Evolutionary conservation across 1,284 basidiomycete genomes (phyloP), one percentile per base, ranked within the genome.

Genomic region (Vanrija sp.): DNA sequence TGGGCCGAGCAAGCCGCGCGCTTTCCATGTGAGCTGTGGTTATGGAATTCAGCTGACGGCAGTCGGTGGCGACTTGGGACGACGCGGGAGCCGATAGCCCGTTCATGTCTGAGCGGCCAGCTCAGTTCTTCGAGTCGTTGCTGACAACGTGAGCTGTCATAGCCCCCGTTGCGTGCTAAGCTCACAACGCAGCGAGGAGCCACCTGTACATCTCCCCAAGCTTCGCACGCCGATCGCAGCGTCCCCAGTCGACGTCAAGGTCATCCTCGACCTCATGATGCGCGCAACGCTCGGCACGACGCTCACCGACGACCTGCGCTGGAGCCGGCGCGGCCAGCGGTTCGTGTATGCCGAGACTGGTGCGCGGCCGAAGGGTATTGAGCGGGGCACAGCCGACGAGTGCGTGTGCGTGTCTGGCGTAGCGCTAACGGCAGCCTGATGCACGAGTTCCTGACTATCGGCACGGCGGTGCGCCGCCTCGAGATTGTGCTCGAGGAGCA

Each of bases 401-500:
- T 71, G 45, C 47, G 68, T 49, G 40, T 7, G 1, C n/a, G n/a
- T 14, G 1, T 18, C n/a, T 28, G 28, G 16, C 7, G 5, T 3
- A n/a, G 28, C 46, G 43, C 49, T 54, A 51, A 55, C 51, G 6
- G 3, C 47, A 61, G 59, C 12, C 25, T 55, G 1, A 47, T 58
- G 40, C 42, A 55, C 23, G 53, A 55, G 45, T 55, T 58, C 15
- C 55, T 61, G 5, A 46, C 51, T 12, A 66, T 74, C 12, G 71
- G 65, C 0, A 73, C 68, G 1, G 59, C 64, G 1, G 55, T 73
- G 12, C 57, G 72, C 10, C 53, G 73, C 9, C 47, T 75, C 19
- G 73, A 75, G 49, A 59, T 70, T 12, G 60, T 73, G n/a, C 54
- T 71, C 12, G 66, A 71, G 40, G 57, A 55, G 18, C 65, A 70